phyloP scores from a whole-genome alignment of 176 grass and related monocot species.

The Oryza meyeriana region DNA sequence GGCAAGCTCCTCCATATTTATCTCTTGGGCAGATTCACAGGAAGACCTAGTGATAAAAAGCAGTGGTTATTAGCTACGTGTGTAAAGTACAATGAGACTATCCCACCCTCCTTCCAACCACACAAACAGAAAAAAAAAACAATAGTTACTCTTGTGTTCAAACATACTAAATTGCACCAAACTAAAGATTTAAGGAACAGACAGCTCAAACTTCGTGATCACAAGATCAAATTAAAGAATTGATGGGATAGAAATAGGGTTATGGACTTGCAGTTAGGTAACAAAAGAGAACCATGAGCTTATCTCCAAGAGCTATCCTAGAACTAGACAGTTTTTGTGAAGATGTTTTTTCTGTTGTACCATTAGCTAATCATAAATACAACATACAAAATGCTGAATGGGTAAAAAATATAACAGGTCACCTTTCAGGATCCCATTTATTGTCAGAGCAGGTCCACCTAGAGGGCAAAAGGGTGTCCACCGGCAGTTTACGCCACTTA shows the following conservation, averaged over 20 bases:
- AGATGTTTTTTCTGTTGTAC: conserved; percentile 4
- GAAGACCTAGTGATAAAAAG: conserved; percentile 46
- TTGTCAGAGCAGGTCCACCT: conserved; percentile 90
- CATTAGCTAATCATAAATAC: background rate
- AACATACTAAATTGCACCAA: background rate
- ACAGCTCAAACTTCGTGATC: background rate
- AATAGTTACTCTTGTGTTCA: background rate
- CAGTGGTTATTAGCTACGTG: conserved; percentile 12
- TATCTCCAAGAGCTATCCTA: background rate
- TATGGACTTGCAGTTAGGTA: background rate
- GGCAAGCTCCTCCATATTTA: conserved; percentile 77
- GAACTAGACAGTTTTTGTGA: background rate
- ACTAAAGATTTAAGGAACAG: background rate
- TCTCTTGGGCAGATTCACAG: conserved; percentile 70
- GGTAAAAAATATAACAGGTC: background rate
- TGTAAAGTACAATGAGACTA: conserved; percentile 8
- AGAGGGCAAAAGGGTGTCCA: conserved; percentile 69
- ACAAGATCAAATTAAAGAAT: background rate
- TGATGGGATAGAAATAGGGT: background rate
- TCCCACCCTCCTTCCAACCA: background rate
- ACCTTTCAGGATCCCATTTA: conserved; percentile 90
- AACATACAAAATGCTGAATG: background rate
- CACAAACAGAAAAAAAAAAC: background rate
- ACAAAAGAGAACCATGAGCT: background rate
- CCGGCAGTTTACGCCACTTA: conserved; percentile 91